Evolutionary conservation across 208 protist species (phyloP).

Genomic region (Balamuthia mandrillaris): DNA sequence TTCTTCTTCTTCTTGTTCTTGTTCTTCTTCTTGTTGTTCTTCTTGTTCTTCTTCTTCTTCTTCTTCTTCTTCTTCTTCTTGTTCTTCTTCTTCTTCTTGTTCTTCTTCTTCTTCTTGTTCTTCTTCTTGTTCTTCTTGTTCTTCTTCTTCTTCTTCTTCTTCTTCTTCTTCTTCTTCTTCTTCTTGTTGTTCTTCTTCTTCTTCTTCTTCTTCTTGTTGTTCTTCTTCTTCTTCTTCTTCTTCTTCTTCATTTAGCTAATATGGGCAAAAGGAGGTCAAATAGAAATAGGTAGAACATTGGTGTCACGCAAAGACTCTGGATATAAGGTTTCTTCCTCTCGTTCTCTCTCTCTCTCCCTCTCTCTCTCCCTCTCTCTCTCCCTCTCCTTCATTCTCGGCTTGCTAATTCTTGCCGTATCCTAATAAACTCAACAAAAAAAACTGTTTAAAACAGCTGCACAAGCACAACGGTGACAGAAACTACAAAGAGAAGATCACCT

Average conservation of each 20-base stretch:
- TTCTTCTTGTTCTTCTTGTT: not conserved
- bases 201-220: not conserved
- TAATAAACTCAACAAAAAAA: no score
- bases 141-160: not conserved
- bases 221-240: not conserved
- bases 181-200: not conserved
- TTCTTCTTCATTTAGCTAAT: not conserved
- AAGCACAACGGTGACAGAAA: slow-evolving; percentile 26
- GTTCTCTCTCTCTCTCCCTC: not conserved
- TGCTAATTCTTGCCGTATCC: no score
- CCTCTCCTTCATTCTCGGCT: no score
- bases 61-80: not conserved
- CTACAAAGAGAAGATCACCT: not conserved
- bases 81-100: not conserved
- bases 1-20: not conserved
- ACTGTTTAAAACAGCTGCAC: no score
- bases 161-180: no score
- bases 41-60: not conserved
- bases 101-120: not conserved
- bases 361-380: no score
- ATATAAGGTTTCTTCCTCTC: not conserved
- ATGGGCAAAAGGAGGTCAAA: not conserved
- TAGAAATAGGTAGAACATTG: not conserved
- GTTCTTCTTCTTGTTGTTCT: not conserved
- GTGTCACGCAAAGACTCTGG: not conserved